Base-by-base conservation (phyloP, 306 rosid species). In the Pterocarpus macrocarpus region DNA sequence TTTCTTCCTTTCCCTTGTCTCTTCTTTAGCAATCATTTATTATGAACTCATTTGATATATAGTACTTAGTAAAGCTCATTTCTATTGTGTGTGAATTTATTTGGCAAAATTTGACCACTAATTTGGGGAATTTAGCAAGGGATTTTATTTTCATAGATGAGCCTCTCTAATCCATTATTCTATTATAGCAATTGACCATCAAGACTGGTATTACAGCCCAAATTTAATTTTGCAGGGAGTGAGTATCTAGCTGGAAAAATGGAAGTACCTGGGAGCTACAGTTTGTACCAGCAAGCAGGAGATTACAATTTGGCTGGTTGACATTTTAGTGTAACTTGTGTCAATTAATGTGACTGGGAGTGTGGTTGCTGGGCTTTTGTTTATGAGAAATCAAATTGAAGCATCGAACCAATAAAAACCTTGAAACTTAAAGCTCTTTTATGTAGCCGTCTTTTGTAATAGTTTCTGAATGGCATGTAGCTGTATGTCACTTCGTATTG, bases 211-310 rank as follows among this genome's bases (percentile, higher is more conserved):
- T 79, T 43, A 34, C 47, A 44, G 34, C 47, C 12, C 17, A 75
- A 75, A 45, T 17, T 47, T 44, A 38, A 41, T 73, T 35, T 58
- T 80, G 83, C 80, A 90, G 99, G 94, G 71, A 85, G 80, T 82
- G 99, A 89, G 52, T 90, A 89, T 74, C 83, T 87, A 80, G 67
- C 75, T 57, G 97, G 94, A 77, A 93, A 93, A 86, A 86, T 92
- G 84, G 95, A 90, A 88, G 83, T 85, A 38, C 63, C 82, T 16
- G 91, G 87, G 43, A 81, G 75, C 73, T 94, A 89, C 79, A 67
- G 73, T 84, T 80, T 92, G 44, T 94, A 86, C 76, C 91, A 88
- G 73, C 92, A 89, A 28, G 81, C 83, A 64, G 96, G 87, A 64
- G 92, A 90, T 73, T 93, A 83, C 79, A 78, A 71, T 86, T 86